These are phyloP conservation scores for Hygrophila difformis DNA, from an alignment of 257 asterid genomes.

Conservation along the genomic window DNA sequence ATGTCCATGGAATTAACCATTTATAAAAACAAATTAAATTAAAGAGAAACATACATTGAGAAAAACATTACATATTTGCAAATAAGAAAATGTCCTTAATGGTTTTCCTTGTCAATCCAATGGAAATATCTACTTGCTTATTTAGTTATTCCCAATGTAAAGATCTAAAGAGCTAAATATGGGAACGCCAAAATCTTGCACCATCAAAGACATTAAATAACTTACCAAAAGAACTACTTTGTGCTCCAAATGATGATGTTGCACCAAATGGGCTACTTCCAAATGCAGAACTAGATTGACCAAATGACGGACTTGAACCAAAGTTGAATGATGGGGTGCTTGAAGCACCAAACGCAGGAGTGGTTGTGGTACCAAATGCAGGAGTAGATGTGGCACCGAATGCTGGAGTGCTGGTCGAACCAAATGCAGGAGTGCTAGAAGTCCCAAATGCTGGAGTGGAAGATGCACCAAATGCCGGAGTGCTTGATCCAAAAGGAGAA, in stretches of 20 bases:
- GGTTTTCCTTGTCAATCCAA: not conserved
- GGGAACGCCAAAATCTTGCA: slow-evolving; percentile 7
- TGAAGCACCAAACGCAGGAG: slow-evolving; percentile 47
- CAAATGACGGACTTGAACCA: slow-evolving; percentile 57
- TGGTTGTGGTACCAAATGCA: slow-evolving; percentile 46
- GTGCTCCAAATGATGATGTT: slow-evolving; percentile 38
- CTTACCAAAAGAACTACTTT: slow-evolving; percentile 80
- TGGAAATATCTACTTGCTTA: slow-evolving; percentile 7
- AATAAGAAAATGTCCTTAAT: not conserved
- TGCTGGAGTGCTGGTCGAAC: slow-evolving; percentile 30
- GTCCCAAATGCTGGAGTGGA: slow-evolving; percentile 48
- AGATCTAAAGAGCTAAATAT: too few species aligned
- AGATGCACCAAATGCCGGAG: slow-evolving; percentile 49
- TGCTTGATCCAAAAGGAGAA: slow-evolving; percentile 59
- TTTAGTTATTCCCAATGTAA: not conserved
- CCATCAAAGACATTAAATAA: slow-evolving; percentile 11
- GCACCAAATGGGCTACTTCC: slow-evolving; percentile 50
- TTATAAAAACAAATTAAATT: not conserved
- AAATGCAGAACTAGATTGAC: slow-evolving; percentile 35
- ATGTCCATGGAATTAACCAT: slow-evolving; percentile 4
- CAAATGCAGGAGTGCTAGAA: slow-evolving; percentile 32
- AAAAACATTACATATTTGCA: not conserved
- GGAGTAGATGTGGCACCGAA: slow-evolving; percentile 59
- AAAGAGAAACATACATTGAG: not conserved
- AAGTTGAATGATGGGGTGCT: slow-evolving; percentile 53